Evolutionary conservation across 176 grass and related monocot genomes (phyloP).

Genomic region (bread wheat (Triticum aestivum)): IWGSC_CS_RefSeq_v2.1 NC_057794.1:479354877-479355376

Average conservation of each 20-base stretch:
- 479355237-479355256: background rate
- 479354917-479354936: slow-evolving; percentile 93
- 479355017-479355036: slow-evolving; percentile 7
- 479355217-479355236: background rate
- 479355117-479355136: background rate
- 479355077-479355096: background rate
- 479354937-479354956: slow-evolving; percentile 51
- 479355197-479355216: background rate
- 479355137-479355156: background rate
- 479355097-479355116: slow-evolving; percentile 11
- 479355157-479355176: background rate
- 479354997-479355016: slow-evolving; percentile 27
- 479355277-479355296: background rate
- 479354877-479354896: slow-evolving; percentile 91
- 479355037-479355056: background rate
- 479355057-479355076: background rate
- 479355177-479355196: background rate
- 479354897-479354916: slow-evolving; percentile 97
- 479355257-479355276: background rate
- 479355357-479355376: background rate
- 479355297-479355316: background rate
- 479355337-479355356: background rate
- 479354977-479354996: slow-evolving; percentile 45
- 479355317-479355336: background rate
- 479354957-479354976: slow-evolving; percentile 46